Evolutionary conservation across 179 eudicot species (phyloP).

Genomic region (Heliamphora pulchella): DNA sequence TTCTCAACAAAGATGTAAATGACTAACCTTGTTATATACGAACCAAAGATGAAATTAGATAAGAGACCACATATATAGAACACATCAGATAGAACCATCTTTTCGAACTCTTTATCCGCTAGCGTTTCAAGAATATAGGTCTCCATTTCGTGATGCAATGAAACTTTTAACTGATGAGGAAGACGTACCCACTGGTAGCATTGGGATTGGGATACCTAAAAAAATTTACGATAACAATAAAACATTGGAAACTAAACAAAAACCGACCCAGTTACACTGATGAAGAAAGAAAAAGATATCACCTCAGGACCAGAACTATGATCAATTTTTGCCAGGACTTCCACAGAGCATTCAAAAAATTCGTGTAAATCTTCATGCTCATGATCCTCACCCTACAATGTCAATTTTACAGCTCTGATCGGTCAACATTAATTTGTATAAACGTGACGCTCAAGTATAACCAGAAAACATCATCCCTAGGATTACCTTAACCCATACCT

Average conservation of each 20-base stretch:
- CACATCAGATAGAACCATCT: slow-evolving; percentile 49
- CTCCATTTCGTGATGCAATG: slow-evolving; percentile 72
- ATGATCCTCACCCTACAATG: slow-evolving; percentile 50
- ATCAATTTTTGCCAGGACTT: slow-evolving; percentile 62
- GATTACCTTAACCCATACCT: slow-evolving; percentile 39
- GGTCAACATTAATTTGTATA: background rate
- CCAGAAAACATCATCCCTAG: background rate
- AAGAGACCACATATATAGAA: slow-evolving; percentile 58
- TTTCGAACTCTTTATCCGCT: slow-evolving; percentile 43
- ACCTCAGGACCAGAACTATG: slow-evolving; percentile 40
- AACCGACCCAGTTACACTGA: background rate
- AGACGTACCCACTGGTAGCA: slow-evolving; percentile 49
- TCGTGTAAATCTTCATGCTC: slow-evolving; percentile 36
- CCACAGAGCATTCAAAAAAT: slow-evolving; percentile 63
- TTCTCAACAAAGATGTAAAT: background rate
- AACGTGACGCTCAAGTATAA: background rate
- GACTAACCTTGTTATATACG: slow-evolving; percentile 49
- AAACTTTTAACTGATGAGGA: slow-evolving; percentile 60
- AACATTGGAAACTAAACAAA: background rate
- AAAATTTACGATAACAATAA: background rate
- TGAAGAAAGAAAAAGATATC: slow-evolving; percentile 10
- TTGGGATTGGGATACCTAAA: slow-evolving; percentile 34
- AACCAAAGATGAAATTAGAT: slow-evolving; percentile 66
- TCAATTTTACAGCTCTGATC: background rate
- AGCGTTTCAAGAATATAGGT: slow-evolving; percentile 44